Evolutionary conservation across 2,329 filamentous ascomycete species (phyloP).

Genomic region (Fusarium redolens): DNA sequence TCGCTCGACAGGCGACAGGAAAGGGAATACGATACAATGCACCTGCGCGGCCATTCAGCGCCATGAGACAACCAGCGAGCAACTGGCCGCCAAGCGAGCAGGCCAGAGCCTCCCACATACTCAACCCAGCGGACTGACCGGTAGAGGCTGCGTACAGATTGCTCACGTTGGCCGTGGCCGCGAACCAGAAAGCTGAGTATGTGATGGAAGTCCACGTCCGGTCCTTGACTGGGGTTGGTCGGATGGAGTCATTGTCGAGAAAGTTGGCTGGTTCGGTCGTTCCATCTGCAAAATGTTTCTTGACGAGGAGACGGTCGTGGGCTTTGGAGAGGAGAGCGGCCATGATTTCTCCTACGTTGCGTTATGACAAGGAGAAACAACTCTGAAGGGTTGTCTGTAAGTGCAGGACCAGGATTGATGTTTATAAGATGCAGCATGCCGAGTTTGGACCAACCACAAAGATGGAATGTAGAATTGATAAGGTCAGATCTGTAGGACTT

Average conservation of each 20-base stretch:
- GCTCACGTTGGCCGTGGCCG: slow-evolving; percentile 1
- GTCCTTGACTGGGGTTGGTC: slow-evolving; percentile 3
- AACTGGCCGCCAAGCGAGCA: slow-evolving; percentile 12
- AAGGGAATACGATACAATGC: slow-evolving; percentile 3
- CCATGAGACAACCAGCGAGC: slow-evolving; percentile 11
- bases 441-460: not conserved
- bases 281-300: not conserved
- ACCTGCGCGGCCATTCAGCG: slow-evolving; percentile 8
- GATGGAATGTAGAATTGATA: not conserved
- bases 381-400: no score
- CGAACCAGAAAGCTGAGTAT: slow-evolving; percentile 15
- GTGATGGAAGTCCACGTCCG: slow-evolving; percentile 15
- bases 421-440: not conserved
- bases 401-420: not conserved
- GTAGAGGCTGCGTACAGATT: not conserved
- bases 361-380: no score
- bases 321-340: not conserved
- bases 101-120: slow-evolving; percentile 11
- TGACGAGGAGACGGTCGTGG: not conserved
- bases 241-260: slow-evolving; percentile 21
- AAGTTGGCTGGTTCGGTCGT: not conserved
- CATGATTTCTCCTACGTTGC: not conserved
- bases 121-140: not conserved
- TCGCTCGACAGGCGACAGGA: slow-evolving; percentile 7
- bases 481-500: not conserved